Evolutionary conservation across 257 asterid genomes (phyloP), one percentile per base, ranked within the genome.

Genomic region (Coffea canephora): DNA sequence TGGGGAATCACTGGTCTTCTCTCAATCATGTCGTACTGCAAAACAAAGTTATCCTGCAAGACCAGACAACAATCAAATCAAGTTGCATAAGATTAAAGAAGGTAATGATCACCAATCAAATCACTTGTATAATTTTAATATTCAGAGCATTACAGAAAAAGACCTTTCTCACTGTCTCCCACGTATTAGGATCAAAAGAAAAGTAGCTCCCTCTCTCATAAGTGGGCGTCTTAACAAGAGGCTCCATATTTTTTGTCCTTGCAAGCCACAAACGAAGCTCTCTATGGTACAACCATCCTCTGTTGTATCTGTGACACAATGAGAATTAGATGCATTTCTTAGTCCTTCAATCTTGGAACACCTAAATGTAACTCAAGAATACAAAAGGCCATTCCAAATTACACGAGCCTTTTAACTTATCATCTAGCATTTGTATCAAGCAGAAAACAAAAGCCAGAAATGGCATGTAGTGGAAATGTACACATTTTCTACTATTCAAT

Each of bases 261-360:
- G 75, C 87, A 70, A 92, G 87, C 98, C 98, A 94, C 76, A 85
- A 76, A 31, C 91, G 91, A 50, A 80, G 87, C 71, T 90, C 97
- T 84, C 78, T 90, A 80, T 92, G 98, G 84, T 88, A 94, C 80
- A 91, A 90, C 98, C 98, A 94, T 34, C 96, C 96, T 84, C 97
- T 89, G 80, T 87, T 85, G 74, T 86, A 86, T 76, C 98, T 94
- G 86, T 54, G n/a, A 52, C 36, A 65, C 59, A 70, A 19, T 54
- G 5, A 75, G 23, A 15, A 50, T 50, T 43, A 71, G 67, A 61
- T 36, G 49, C 50, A 23, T 18, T 54, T 12, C 9, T 4, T 62
- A n/a, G 71, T 48, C 62, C 69, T 70, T 45, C n/a, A 69, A 34
- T 27, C 68, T 23, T 27, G 46, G 69, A 13, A 16, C 41, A 52